Percentiles rank a stretch among this genome's conserved stretches.
Conservation (phyloP, 306 rosid genomes). For the Vigna hirtella region DNA sequence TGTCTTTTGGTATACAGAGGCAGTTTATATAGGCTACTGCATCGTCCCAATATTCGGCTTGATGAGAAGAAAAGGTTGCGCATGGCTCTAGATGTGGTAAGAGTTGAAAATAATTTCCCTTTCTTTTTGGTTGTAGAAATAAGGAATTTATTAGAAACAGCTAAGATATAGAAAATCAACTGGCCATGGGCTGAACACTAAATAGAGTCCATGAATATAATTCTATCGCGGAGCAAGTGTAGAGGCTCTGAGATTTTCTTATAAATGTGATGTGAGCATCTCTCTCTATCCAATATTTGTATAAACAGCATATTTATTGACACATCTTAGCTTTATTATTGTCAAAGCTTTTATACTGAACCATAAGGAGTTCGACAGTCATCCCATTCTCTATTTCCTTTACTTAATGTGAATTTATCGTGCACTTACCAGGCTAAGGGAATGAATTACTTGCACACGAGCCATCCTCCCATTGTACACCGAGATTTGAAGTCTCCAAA, state of each 20-base stretch:
- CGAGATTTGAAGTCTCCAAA: slow-evolving; percentile 97
- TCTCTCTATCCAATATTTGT: slow-evolving; percentile 27
- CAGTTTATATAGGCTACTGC: slow-evolving; percentile 87
- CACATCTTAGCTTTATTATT: slow-evolving; percentile 30
- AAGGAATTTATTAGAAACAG: neutral
- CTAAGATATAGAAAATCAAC: neutral
- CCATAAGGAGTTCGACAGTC: slow-evolving; percentile 24
- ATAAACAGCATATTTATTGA: slow-evolving; percentile 7
- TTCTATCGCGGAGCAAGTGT: slow-evolving; percentile 26
- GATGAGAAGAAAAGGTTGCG: slow-evolving; percentile 93
- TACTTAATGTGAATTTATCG: slow-evolving; percentile 42
- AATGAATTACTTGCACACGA: slow-evolving; percentile 98
- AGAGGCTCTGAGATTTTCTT: slow-evolving; percentile 28
- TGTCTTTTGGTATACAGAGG: slow-evolving; percentile 69
- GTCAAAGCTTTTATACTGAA: slow-evolving; percentile 7
- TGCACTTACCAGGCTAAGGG: slow-evolving; percentile 80
- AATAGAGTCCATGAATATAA: slow-evolving; percentile 36
- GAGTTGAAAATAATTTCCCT: slow-evolving; percentile 34
- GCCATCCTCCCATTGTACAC: slow-evolving; percentile 97
- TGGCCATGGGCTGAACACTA: slow-evolving; percentile 38
- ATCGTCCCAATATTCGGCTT: slow-evolving; percentile 88
- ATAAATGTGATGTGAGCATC: slow-evolving; percentile 19
- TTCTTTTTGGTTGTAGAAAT: slow-evolving; percentile 7
- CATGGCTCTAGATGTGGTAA: slow-evolving; percentile 99
- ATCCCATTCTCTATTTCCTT: slow-evolving; percentile 18